Percentiles rank a stretch among this genome's conserved stretches.
These are phyloP conservation scores for Aspergillus kassunensis DNA, from an alignment of 495 filamentous ascomycete species.

Conservation along the genomic window DNA sequence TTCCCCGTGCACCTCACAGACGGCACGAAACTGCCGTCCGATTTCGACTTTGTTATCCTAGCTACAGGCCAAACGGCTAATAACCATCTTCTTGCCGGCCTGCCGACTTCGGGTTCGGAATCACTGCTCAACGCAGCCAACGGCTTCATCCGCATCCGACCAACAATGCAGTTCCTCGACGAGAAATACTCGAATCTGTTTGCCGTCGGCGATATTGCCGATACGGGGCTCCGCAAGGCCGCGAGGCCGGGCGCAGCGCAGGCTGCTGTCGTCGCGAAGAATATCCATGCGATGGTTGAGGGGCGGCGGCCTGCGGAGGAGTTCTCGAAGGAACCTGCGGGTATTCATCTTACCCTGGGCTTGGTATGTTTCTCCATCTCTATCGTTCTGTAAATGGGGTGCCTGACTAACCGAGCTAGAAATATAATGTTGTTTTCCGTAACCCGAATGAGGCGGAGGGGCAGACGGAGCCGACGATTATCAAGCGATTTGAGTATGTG, in stretches of 20 bases:
- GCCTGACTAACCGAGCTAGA: conserved; percentile 26
- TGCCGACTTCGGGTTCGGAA: conserved; percentile 31
- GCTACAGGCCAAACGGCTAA: conserved; percentile 58
- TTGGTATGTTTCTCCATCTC: conserved; percentile 32
- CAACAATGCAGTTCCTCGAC: conserved; percentile 54
- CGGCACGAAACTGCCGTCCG: conserved; percentile 28
- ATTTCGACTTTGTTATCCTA: conserved; percentile 39
- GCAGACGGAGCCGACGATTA: conserved; percentile 42
- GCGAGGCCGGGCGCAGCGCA: conserved; percentile 51
- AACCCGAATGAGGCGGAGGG: conserved; percentile 44
- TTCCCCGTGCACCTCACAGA: conserved; percentile 35
- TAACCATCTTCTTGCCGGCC: conserved; percentile 40
- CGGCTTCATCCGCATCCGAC: conserved; percentile 48
- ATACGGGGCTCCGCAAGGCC: conserved; percentile 53
- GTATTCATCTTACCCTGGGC: conserved; percentile 50
- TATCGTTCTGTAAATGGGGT: background rate
- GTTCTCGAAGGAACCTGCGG: conserved; percentile 33
- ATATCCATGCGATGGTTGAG: conserved; percentile 49
- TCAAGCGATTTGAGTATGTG: conserved; percentile 44
- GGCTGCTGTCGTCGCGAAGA: conserved; percentile 48
- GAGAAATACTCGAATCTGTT: conserved; percentile 48
- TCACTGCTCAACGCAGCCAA: conserved; percentile 47
- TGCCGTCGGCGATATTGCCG: conserved; percentile 59
- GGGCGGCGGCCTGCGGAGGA: conserved; percentile 26
- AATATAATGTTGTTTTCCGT: conserved; percentile 46